These are phyloP conservation scores for Microbotryum lychnidis-dioicae DNA, from an alignment of 1,284 basidiomycete species.

Conservation along the genomic window DNA sequence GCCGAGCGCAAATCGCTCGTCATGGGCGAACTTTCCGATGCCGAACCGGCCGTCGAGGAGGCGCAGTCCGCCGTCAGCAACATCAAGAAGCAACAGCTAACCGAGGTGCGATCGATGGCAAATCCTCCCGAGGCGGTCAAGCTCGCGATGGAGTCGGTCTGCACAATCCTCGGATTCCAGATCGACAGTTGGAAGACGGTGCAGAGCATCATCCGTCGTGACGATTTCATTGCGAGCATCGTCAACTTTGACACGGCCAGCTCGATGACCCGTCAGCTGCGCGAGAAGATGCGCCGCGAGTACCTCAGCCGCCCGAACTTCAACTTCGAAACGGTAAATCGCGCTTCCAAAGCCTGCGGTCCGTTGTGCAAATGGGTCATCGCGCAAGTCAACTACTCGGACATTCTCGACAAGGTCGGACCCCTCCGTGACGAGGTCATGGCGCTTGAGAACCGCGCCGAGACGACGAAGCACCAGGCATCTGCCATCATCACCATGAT, in stretches of 20 bases:
- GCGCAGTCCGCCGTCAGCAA: conserved; percentile 92
- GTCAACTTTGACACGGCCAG: conserved; percentile 91
- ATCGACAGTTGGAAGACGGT: conserved; percentile 96
- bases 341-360: conserved; percentile 93
- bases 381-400: conserved; percentile 94
- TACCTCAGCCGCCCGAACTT: conserved; percentile 84
- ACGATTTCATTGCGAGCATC: conserved; percentile 95
- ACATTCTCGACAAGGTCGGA: conserved; percentile 95
- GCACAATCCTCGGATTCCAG: conserved; percentile 93
- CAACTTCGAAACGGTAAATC: conserved; percentile 92
- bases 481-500: conserved; percentile 85
- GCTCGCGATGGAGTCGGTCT: conserved; percentile 97
- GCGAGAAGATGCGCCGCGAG: conserved; percentile 88
- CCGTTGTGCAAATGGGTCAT: conserved; percentile 98
- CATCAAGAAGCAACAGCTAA: conserved; percentile 93
- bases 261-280: conserved; percentile 80
- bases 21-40: conserved; percentile 91
- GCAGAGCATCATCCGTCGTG: conserved; percentile 89
- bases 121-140: conserved; percentile 98
- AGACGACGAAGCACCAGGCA: conserved; percentile 87
- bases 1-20: conserved; percentile 79
- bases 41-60: conserved; percentile 92
- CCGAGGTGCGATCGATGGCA: conserved; percentile 97
- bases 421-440: conserved; percentile 93
- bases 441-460: conserved; percentile 82